Evolutionary conservation across 2,329 filamentous ascomycete genomes (phyloP), one percentile per base, ranked within the genome.

Genomic region (Ophiostoma quercus): DNA sequence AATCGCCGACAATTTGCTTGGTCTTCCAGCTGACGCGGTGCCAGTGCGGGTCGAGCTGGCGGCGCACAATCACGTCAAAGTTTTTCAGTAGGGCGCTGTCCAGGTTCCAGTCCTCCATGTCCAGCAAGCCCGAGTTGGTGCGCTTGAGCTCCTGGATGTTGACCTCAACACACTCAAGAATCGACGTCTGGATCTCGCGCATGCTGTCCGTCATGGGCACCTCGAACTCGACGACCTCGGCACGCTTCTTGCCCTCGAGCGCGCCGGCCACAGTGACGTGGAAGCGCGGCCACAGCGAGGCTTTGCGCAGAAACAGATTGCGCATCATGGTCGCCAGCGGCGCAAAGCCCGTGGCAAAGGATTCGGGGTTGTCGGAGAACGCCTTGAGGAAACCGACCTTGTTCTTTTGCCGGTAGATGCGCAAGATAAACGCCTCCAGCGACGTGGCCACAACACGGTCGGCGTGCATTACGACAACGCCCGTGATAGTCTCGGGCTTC

Each of bases 31-130:
- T 97, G 68, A 97, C 92, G 69, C 95, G 88, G 81, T 99, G 95
- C 95, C 95, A 99, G 71, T 98, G 94, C 4, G 94, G 94, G 76
- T 98, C 94, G 22, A 99, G 82, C 78, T 99, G 95, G 71, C 94
- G 87, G 72, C 94, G 87, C 67, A 99, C 88, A 69, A 94, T 90
- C 71, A 91, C 83, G 77, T 98, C 95, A 78, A 99, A 99, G 75
- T 93, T 96, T 76, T 90, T 92, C 74, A 97, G 90, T 72, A 98
- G 81, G 47, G 94, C 94, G 76, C 92, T 97, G 78, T 98, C 94
- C 22, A 97, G 83, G 67, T 92, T 97, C 94, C 94, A 98, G 76
- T 97, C 94, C 71, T 96, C 94, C 88, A 98, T 94, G 74, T 98
- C 94, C 7, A 99, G 51, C 29, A 68, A 82, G 1, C 93, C 94